phyloP scores from a whole-genome alignment of 768 basidiomycete genomes.

The Holtermanniella nyarrowii region DNA sequence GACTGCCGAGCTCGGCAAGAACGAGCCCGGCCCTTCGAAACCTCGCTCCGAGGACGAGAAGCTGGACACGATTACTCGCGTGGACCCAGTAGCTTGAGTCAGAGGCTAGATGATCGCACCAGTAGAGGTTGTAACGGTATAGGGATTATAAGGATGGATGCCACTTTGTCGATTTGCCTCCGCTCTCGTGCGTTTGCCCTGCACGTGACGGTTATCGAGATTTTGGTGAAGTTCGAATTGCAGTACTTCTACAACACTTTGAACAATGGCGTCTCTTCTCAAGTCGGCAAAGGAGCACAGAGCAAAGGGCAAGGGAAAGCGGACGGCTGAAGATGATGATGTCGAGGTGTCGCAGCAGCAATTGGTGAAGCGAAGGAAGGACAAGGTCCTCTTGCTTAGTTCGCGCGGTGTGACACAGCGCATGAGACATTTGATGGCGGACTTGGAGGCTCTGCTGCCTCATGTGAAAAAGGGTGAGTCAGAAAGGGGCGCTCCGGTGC shows the following conservation, averaged over 20 bases:
- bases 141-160: background rate
- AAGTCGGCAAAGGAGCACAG: slow-evolving; percentile 17
- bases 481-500: background rate
- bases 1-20: background rate
- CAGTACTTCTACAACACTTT: background rate
- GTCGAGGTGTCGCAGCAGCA: background rate
- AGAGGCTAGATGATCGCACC: no score
- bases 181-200: no score
- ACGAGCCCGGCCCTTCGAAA: background rate
- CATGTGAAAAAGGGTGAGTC: slow-evolving; percentile 88
- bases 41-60: background rate
- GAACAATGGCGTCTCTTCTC: slow-evolving; percentile 24
- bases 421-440: slow-evolving; percentile 95
- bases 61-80: background rate
- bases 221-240: background rate
- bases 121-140: background rate
- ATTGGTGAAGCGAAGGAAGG: slow-evolving; percentile 60
- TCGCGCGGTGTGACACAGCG: slow-evolving; percentile 91
- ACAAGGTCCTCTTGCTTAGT: slow-evolving; percentile 82
- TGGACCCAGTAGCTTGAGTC: background rate
- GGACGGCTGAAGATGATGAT: slow-evolving; percentile 5
- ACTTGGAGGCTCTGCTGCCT: slow-evolving; percentile 76
- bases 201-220: background rate
- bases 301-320: slow-evolving; percentile 17
- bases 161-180: background rate